phyloP scores from a whole-genome alignment of 495 filamentous ascomycete species.

The Rusavskia elegans region DNA sequence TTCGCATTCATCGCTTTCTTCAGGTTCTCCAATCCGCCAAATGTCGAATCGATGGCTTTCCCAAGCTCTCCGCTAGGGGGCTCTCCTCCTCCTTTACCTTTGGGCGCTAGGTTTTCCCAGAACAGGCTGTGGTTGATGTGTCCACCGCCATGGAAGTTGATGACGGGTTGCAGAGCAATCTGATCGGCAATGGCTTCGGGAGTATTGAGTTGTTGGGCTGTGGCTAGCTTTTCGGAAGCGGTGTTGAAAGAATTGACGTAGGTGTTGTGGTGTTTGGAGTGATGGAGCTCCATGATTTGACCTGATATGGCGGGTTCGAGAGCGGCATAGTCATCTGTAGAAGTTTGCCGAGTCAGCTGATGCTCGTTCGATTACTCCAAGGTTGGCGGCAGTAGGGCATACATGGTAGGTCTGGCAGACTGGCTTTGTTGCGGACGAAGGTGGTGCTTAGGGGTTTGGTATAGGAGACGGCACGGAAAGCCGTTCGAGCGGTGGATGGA shows the following conservation, averaged over 20 bases:
- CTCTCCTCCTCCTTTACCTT: slow-evolving; percentile 56
- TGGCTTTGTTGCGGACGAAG: slow-evolving; percentile 76
- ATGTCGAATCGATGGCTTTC: slow-evolving; percentile 61
- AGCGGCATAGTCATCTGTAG: slow-evolving; percentile 67
- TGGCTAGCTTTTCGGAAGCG: slow-evolving; percentile 39
- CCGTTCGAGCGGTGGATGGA: slow-evolving; percentile 32
- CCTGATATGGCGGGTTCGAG: slow-evolving; percentile 91
- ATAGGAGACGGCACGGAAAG: slow-evolving; percentile 35
- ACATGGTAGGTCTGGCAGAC: slow-evolving; percentile 90
- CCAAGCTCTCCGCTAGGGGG: slow-evolving; percentile 45
- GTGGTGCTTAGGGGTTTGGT: slow-evolving; percentile 50
- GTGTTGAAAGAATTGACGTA: slow-evolving; percentile 55
- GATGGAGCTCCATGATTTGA: slow-evolving; percentile 92
- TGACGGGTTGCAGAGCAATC: slow-evolving; percentile 65
- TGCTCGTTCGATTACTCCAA: background rate
- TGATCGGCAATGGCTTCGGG: slow-evolving; percentile 43
- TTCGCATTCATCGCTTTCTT: slow-evolving; percentile 64
- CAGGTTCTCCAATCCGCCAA: slow-evolving; percentile 56
- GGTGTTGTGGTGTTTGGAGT: slow-evolving; percentile 55
- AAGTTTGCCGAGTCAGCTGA: background rate
- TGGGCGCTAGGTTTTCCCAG: slow-evolving; percentile 84
- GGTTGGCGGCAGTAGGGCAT: slow-evolving; percentile 18
- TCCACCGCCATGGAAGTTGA: slow-evolving; percentile 96
- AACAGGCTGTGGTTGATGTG: slow-evolving; percentile 88
- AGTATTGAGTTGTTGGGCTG: slow-evolving; percentile 35